Percentiles rank a stretch among this genome's conserved stretches.
Evolutionary conservation across 306 rosid species (phyloP).

Genomic region (Sicyos baderoa): DNA sequence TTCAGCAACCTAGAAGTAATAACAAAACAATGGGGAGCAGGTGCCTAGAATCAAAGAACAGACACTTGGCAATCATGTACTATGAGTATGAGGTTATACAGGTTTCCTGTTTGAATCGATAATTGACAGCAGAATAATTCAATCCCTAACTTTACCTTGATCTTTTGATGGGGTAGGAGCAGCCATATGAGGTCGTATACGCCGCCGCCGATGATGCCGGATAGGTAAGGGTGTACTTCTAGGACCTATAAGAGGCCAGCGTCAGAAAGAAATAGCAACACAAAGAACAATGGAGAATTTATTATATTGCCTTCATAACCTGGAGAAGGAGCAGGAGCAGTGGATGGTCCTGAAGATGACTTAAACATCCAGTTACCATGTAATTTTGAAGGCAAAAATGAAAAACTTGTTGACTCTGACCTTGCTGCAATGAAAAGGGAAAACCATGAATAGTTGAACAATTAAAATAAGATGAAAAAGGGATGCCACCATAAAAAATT

Average conservation of each 20-base stretch:
- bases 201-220: constrained; percentile 32
- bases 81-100: background rate
- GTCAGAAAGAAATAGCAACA: constrained; percentile 16
- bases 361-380: constrained; percentile 28
- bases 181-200: constrained; percentile 28
- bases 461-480: background rate
- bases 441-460: background rate
- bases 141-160: constrained; percentile 41
- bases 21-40: background rate
- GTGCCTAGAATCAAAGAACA: background rate
- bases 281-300: background rate
- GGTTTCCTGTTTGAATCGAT: background rate
- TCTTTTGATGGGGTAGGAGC: constrained; percentile 60
- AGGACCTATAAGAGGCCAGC: constrained; percentile 39
- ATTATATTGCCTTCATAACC: constrained; percentile 35
- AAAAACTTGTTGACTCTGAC: constrained; percentile 34
- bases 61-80: background rate
- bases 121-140: background rate
- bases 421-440: constrained; percentile 38
- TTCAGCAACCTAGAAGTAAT: background rate
- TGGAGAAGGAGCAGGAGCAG: constrained; percentile 55
- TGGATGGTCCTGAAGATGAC: constrained; percentile 32
- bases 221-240: constrained; percentile 25
- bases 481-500: background rate
- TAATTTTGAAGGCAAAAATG: constrained; percentile 37